Evolutionary conservation across 805 yeast genomes (phyloP), one percentile per base, ranked within the genome.

Genomic region (Tetrapisispora iriomotensis): DNA sequence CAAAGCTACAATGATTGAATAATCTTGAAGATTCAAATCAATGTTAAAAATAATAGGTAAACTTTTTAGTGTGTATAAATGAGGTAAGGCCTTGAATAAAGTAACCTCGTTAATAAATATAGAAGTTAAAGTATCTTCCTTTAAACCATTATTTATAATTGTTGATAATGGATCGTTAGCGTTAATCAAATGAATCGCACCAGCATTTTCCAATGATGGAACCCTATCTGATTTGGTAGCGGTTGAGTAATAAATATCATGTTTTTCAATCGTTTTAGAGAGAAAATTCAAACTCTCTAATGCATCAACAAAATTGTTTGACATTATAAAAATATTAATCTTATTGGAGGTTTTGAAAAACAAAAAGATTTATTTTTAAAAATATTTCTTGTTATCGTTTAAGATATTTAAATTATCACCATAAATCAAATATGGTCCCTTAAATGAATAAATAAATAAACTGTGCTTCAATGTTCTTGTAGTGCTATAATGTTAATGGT

Each of bases 1-100:
- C 48, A 82, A 66, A 7, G 85, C 72, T n/a, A 90, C 67, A 21
- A 85, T 72, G 13, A 74, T 64, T 21, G 82, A 75, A 61, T 68
- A 84, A 57, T 87, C 95, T 45, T 70, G 69, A 39, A 68, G 58
- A n/a, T 67, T 44, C 36, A 82, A 57, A 43, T 75, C 73, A 27
- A 77, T 76, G 51, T 79, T 82, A 39, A 82, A 60, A n/a, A 81
- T 79, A 21, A 74, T 68, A 1, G 74, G 64, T 15, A 54, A 45
- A 8, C 59, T 49, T 43, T 60, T 57, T 49, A 76, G 64, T 41
- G 53, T 49, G 30, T 58, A 49, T 34, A 86, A 65, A 38, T 68
- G 69, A 13, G 94, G 86, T 39, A 86, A 65, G 41, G 74, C 71
- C 29, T 68, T 66, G 44, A 83, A 65, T 14, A 85, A 55, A 7